phyloP scores from a whole-genome alignment of 371 early-diverging fungal genomes.

The Haplosporangium sp. region DNA sequence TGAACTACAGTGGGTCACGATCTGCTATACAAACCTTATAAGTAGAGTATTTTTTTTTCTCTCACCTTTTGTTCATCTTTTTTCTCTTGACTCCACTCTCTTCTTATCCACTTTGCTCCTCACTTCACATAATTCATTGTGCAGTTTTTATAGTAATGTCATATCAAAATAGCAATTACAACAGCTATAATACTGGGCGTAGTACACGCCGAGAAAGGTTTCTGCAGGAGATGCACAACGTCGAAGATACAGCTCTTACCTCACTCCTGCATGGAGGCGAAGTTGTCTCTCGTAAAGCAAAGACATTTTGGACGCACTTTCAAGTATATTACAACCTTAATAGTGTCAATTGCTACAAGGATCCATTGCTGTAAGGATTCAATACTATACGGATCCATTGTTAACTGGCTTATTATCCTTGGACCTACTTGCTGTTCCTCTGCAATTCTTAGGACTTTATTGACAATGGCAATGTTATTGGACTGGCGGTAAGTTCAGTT shows the following conservation, averaged over 20 bases:
- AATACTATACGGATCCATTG: too few relatives aligned
- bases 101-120: background rate
- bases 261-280: conserved; percentile 34
- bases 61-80: background rate
- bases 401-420: too few relatives aligned
- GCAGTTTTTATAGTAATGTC: too few relatives aligned
- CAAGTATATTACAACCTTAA: conserved; percentile 8
- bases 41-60: background rate
- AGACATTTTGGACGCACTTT: conserved; percentile 30
- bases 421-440: background rate
- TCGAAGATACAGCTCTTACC: conserved; percentile 26
- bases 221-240: conserved; percentile 25
- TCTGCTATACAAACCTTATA: background rate
- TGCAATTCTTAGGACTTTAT: conserved; percentile 35
- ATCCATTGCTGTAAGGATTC: too few relatives aligned
- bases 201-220: conserved; percentile 28
- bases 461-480: conserved; percentile 49
- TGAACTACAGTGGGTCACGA: background rate
- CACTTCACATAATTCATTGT: too few relatives aligned
- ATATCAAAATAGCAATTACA: background rate
- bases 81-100: background rate
- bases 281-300: conserved; percentile 24
- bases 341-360: background rate
- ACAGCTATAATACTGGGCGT: background rate
- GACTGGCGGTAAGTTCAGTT: conserved; percentile 32